A percentile compares a stretch with the other conserved stretches of the same genome.
Evolutionary conservation across 108 stramenopile species (phyloP).

Genomic region (Schizochytrium sp.): DNA sequence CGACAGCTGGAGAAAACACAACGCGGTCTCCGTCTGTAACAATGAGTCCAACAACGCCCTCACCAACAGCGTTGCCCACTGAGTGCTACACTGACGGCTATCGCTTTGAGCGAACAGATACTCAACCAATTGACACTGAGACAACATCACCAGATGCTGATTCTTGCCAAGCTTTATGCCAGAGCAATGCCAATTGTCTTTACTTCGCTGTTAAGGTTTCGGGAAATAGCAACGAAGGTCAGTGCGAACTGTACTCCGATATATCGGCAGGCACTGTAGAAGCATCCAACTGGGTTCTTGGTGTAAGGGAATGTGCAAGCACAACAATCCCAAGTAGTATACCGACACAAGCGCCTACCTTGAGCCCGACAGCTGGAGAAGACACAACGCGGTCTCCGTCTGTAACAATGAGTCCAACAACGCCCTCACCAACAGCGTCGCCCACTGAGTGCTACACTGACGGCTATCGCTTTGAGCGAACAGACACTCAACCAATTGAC

Average conservation of each 20-base stretch:
- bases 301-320: neutral
- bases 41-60: too few species aligned
- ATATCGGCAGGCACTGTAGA: neutral
- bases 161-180: neutral
- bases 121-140: neutral
- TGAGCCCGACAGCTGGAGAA: too few species aligned
- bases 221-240: neutral
- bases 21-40: too few species aligned
- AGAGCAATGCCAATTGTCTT: neutral
- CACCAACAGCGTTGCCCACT: neutral
- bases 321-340: neutral
- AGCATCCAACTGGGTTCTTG: neutral
- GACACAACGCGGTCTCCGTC: too few species aligned
- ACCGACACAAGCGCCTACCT: neutral
- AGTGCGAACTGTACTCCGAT: constrained; percentile 16
- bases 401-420: too few species aligned
- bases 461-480: neutral
- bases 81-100: constrained; percentile 14
- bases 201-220: constrained; percentile 7
- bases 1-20: too few species aligned
- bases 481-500: neutral
- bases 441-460: neutral
- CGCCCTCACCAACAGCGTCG: neutral
- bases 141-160: neutral
- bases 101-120: neutral